Conservation (phyloP, 2,329 filamentous ascomycete genomes). For the Ophiocordyceps unilateralis region DNA sequence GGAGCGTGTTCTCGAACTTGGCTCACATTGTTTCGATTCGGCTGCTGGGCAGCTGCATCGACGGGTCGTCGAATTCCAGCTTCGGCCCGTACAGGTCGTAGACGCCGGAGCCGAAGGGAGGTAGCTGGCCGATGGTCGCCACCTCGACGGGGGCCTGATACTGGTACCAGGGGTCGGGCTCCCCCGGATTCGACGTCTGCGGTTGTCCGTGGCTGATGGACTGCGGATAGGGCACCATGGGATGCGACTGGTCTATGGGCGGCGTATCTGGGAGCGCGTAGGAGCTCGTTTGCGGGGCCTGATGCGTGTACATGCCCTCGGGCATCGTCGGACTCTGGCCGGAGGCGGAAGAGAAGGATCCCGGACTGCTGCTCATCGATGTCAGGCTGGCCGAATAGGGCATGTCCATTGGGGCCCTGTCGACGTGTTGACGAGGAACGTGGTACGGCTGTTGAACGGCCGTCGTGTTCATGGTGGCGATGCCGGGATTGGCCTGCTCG, state of each 20-base stretch:
- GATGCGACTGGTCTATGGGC: slow-evolving; percentile 25
- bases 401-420: slow-evolving; percentile 29
- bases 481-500: slow-evolving; percentile 42
- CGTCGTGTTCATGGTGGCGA: slow-evolving; percentile 42
- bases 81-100: slow-evolving; percentile 38
- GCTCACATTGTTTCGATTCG: slow-evolving; percentile 37
- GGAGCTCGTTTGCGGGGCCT: slow-evolving; percentile 26
- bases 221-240: slow-evolving; percentile 26
- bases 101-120: slow-evolving; percentile 29
- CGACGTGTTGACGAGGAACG: slow-evolving; percentile 30
- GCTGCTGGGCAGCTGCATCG: slow-evolving; percentile 41
- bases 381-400: slow-evolving; percentile 30
- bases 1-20: background rate
- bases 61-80: slow-evolving; percentile 38
- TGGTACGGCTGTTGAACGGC: slow-evolving; percentile 32
- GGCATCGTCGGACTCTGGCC: slow-evolving; percentile 35
- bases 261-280: slow-evolving; percentile 31
- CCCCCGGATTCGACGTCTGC: slow-evolving; percentile 8
- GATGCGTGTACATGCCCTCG: slow-evolving; percentile 40
- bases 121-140: slow-evolving; percentile 32
- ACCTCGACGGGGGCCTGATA: slow-evolving; percentile 43
- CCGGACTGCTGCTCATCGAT: slow-evolving; percentile 41
- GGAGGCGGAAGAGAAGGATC: slow-evolving; percentile 37
- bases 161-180: slow-evolving; percentile 36
- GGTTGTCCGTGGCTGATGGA: slow-evolving; percentile 17